Evolutionary conservation across 2,329 filamentous ascomycete genomes (phyloP), one percentile per base, ranked within the genome.

Genomic region (Pseudogymnoascus sp.): DNA sequence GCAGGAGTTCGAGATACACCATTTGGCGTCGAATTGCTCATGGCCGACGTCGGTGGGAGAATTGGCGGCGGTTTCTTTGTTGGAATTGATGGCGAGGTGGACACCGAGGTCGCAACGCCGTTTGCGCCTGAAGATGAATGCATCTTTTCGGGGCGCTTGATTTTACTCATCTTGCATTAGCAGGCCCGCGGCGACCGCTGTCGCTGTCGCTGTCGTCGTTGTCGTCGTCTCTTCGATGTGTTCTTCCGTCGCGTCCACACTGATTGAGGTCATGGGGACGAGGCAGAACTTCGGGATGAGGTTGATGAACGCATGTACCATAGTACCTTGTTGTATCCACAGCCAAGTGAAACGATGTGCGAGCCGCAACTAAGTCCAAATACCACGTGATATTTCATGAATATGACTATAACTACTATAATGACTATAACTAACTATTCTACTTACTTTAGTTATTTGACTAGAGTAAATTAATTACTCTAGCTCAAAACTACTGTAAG

Each of bases 51-150:
- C 7, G 81, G 75, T 65, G 82, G 81, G 71, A 84, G 85, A 41
- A 74, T 68, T 4, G 77, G 74, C 2, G 83, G 79, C 61, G 82
- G 78, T 66, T 77, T 78, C 69, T 83, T 84, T 8, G 79, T 74
- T 8, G 85, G 85, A 60, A 75, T 74, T 29, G 77, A 76, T 39
- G 80, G 79, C 3, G 81, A 81, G n/a, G 71, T 70, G 11, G 72
- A 71, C 57, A 37, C 57, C 13, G 31, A 31, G 15, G 41, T 60
- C 59, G 65, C 47, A 17, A 40, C 37, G n/a, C 57, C 57, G 41
- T 57, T 62, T n/a, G 47, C 60, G 47, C 35, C 58, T 33, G 31
- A 40, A 29, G 44, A 33, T 31, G 60, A 29, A 29, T 37, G 57
- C 57, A 59, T 40, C 57, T 59, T 50, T 58, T 61, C 40, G 26